phyloP scores from a whole-genome alignment of 2,329 filamentous ascomycete species.

The Lecanosticta acicola region DNA sequence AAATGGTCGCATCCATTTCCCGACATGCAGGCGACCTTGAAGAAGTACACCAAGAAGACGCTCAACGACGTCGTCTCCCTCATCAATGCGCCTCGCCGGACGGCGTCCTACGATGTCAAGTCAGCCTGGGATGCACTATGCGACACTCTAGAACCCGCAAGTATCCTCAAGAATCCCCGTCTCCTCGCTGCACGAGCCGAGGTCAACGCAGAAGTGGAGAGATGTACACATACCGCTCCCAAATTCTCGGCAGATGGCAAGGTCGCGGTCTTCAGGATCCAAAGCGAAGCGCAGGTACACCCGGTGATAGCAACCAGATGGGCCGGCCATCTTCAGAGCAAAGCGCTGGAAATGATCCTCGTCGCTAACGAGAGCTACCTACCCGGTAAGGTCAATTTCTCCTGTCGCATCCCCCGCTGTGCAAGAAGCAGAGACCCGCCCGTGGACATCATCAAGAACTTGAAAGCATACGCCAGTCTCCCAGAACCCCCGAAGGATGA shows the following conservation, averaged over 20 bases:
- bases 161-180: slow-evolving; percentile 46
- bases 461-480: slow-evolving; percentile 47
- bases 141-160: slow-evolving; percentile 46
- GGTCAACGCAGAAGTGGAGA: slow-evolving; percentile 56
- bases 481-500: slow-evolving; percentile 28
- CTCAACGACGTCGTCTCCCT: slow-evolving; percentile 59
- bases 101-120: slow-evolving; percentile 54
- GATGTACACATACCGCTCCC: slow-evolving; percentile 57
- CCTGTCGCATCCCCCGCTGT: slow-evolving; percentile 55
- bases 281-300: slow-evolving; percentile 57
- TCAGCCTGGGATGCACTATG: slow-evolving; percentile 57
- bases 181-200: slow-evolving; percentile 53
- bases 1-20: slow-evolving; percentile 64
- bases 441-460: slow-evolving; percentile 58
- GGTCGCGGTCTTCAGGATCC: slow-evolving; percentile 59
- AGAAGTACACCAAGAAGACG: slow-evolving; percentile 55
- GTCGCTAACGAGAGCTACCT: slow-evolving; percentile 64
- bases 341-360: slow-evolving; percentile 57
- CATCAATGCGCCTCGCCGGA: slow-evolving; percentile 60
- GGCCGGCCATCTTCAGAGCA: slow-evolving; percentile 56
- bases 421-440: slow-evolving; percentile 50
- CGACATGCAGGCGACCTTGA: slow-evolving; percentile 57
- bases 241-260: slow-evolving; percentile 58
- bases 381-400: slow-evolving; percentile 60
- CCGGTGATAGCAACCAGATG: slow-evolving; percentile 63